phyloP scores from a whole-genome alignment of 2,329 filamentous ascomycete genomes.

The Metarhizium sp. region DNA sequence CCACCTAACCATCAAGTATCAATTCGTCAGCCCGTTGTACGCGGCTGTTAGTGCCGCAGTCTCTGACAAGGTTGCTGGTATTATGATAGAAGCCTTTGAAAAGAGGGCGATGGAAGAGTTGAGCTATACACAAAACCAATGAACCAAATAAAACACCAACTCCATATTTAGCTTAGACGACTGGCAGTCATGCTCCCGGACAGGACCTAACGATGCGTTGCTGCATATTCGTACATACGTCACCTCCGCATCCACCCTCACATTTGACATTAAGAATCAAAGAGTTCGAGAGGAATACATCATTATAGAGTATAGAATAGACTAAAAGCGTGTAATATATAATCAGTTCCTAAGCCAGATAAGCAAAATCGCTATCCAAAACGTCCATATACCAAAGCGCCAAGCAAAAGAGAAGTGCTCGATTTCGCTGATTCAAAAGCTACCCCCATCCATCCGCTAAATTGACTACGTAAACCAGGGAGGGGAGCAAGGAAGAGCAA shows the following conservation, averaged over 20 bases:
- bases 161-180: background rate
- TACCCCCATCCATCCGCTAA: background rate
- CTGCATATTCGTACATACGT: background rate
- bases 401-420: background rate
- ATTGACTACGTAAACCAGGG: background rate
- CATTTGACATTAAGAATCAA: background rate
- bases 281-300: background rate
- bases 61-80: conserved; percentile 71
- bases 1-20: conserved; percentile 65
- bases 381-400: background rate
- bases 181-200: background rate
- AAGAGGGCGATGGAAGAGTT: conserved; percentile 52
- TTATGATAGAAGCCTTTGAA: conserved; percentile 94
- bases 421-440: background rate
- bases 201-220: background rate
- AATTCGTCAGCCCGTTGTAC: conserved; percentile 85
- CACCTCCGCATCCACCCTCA: background rate
- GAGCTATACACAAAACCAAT: background rate
- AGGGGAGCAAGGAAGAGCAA: background rate
- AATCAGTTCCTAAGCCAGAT: conserved; percentile 15
- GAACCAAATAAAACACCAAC: background rate
- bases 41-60: conserved; percentile 71
- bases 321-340: background rate
- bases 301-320: conserved; percentile 1
- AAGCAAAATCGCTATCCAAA: conserved; percentile 10